phyloP scores from a whole-genome alignment of 179 eudicot species.

The Beta lomatogona region DNA sequence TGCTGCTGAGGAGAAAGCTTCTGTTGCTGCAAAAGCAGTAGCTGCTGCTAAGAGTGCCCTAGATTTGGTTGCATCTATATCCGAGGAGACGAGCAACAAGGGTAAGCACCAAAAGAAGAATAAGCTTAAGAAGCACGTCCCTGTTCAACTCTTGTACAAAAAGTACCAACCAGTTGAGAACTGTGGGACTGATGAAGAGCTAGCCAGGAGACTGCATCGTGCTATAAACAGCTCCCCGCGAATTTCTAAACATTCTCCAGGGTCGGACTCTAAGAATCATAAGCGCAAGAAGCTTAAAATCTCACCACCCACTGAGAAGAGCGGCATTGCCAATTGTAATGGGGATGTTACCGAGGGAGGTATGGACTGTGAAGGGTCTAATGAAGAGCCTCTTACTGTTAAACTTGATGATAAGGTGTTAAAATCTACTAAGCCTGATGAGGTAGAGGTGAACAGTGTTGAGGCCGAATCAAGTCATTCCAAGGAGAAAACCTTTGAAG shows the following conservation, averaged over 20 bases:
- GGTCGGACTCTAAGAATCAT: conserved; percentile 47
- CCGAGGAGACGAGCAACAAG: conserved; percentile 39
- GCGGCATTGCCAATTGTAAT: conserved; percentile 34
- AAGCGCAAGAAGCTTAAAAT: conserved; percentile 59
- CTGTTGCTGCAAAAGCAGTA: conserved; percentile 69
- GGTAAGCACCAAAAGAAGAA: conserved; percentile 54
- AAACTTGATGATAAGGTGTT: conserved; percentile 43
- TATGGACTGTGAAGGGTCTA: conserved; percentile 39
- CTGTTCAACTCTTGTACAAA: conserved; percentile 55
- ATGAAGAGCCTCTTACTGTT: conserved; percentile 33
- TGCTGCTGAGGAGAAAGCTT: conserved; percentile 75
- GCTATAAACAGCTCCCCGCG: conserved; percentile 78
- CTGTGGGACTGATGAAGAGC: conserved; percentile 64
- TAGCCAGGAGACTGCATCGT: conserved; percentile 67
- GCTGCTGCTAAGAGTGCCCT: conserved; percentile 76
- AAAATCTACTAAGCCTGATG: conserved; percentile 37
- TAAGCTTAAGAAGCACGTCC: conserved; percentile 73
- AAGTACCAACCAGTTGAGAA: conserved; percentile 43
- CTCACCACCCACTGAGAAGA: conserved; percentile 33
- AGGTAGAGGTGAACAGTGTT: conserved; percentile 38
- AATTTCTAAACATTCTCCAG: conserved; percentile 47
- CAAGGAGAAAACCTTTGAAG: conserved; percentile 40
- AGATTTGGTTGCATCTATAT: conserved; percentile 50
- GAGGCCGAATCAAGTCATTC: conserved; percentile 44
- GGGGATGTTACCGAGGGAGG: conserved; percentile 37